Percentiles rank a stretch among this genome's conserved stretches.
Evolutionary conservation across 2,329 filamentous ascomycete species (phyloP).

Genomic region (Bipolaris sorokiniana): DNA sequence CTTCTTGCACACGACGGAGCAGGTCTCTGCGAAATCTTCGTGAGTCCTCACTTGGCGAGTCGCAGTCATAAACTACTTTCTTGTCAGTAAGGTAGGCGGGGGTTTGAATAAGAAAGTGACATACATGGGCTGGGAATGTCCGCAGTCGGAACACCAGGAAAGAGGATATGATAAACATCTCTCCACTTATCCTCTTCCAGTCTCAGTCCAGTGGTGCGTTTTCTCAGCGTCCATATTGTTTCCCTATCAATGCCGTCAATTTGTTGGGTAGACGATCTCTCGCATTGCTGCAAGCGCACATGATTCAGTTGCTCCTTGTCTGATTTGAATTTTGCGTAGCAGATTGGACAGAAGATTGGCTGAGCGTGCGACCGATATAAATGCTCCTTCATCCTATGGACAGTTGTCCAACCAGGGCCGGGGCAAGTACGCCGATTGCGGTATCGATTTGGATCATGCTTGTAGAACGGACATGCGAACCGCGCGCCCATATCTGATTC

Average conservation of each 20-base stretch:
- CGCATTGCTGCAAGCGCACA: conserved; percentile 36
- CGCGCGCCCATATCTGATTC: conserved; percentile 33
- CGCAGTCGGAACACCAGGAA: conserved; percentile 38
- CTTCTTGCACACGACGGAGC: conserved; percentile 39
- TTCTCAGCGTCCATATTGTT: conserved; percentile 45
- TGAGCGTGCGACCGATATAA: conserved; percentile 50
- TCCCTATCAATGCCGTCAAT: conserved; percentile 50
- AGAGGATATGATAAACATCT: conserved; percentile 48
- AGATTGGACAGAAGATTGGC: conserved; percentile 48
- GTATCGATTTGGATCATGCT: conserved; percentile 49
- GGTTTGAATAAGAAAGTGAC: not conserved
- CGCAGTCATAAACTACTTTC: conserved; percentile 43
- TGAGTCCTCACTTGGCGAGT: conserved; percentile 33
- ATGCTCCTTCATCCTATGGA: conserved; percentile 53
- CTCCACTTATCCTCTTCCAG: conserved; percentile 50
- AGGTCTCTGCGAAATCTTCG: conserved; percentile 45
- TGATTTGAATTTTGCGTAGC: conserved; percentile 46
- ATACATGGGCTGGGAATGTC: conserved; percentile 48
- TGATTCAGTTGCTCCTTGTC: conserved; percentile 44
- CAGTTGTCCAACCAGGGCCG: conserved; percentile 49
- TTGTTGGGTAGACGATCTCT: conserved; percentile 25
- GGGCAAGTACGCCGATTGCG: conserved; percentile 46
- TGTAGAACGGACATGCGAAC: conserved; percentile 53
- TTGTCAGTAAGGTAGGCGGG: conserved; percentile 2
- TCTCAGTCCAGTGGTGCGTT: conserved; percentile 38